Percentiles rank a stretch among this genome's conserved stretches.
Conservation (phyloP, 805 yeast genomes). For the Wickerhamiella spandovensis region DNA sequence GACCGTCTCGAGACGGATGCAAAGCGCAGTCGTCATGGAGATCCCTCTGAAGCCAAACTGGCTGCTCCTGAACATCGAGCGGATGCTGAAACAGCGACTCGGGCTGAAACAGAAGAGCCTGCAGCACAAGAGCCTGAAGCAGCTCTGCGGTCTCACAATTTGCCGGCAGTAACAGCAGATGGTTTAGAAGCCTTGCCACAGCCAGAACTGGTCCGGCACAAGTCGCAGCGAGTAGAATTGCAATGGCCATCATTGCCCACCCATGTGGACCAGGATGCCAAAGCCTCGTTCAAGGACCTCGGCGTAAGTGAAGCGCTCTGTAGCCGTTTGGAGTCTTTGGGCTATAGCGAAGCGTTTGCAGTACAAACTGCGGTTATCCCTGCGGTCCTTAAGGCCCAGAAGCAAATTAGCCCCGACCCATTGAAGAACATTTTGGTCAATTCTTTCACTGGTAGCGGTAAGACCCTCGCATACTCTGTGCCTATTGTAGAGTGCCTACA, state of each 20-base stretch:
- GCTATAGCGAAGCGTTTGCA: slow-evolving; percentile 51
- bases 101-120: no score
- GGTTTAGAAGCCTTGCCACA: slow-evolving; percentile 70
- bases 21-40: not conserved
- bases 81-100: no score
- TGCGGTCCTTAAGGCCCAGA: slow-evolving; percentile 33
- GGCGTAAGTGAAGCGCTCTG: slow-evolving; percentile 32
- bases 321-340: slow-evolving; percentile 34
- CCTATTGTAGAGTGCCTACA: slow-evolving; percentile 66
- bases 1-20: not conserved
- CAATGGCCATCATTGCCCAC: slow-evolving; percentile 58
- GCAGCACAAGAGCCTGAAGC: not conserved
- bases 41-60: not conserved
- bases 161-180: slow-evolving; percentile 2
- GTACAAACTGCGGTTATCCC: slow-evolving; percentile 61
- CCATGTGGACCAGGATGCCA: slow-evolving; percentile 36
- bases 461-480: slow-evolving; percentile 75
- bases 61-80: not conserved
- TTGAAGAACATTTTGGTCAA: slow-evolving; percentile 61
- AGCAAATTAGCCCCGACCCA: slow-evolving; percentile 24
- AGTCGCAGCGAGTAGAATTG: slow-evolving; percentile 30
- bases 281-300: slow-evolving; percentile 38
- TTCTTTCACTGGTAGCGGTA: slow-evolving; percentile 94
- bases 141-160: not conserved
- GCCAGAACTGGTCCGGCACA: slow-evolving; percentile 43